Percentiles rank a stretch among this genome's conserved stretches.
Conservation (phyloP, 2,329 filamentous ascomycete genomes). For the Aspergillus neoniger region DNA sequence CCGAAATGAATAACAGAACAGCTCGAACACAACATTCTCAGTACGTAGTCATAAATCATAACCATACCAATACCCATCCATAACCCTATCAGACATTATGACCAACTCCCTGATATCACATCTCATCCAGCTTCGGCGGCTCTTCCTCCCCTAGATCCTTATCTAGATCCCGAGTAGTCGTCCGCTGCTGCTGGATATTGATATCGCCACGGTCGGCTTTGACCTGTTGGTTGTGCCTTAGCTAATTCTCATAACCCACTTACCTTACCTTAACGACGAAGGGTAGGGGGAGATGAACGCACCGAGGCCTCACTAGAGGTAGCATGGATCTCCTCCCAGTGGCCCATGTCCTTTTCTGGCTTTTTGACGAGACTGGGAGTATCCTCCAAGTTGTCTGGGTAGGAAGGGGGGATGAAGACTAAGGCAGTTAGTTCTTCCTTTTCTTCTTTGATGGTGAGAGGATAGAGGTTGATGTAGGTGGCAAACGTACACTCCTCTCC, state of each 20-base stretch:
- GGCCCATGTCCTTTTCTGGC: background rate
- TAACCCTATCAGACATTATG: too few relatives aligned
- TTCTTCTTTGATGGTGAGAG: background rate
- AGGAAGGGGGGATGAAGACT: conserved; percentile 17
- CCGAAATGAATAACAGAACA: background rate
- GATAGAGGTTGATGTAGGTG: background rate
- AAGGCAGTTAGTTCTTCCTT: background rate
- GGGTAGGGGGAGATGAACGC: background rate
- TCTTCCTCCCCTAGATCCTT: conserved; percentile 6
- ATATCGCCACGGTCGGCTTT: conserved; percentile 21
- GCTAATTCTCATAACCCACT: background rate
- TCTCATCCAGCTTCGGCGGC: conserved; percentile 17
- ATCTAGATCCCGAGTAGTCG: conserved; percentile 8
- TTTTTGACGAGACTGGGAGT: conserved; percentile 12
- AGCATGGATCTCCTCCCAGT: conserved; percentile 19
- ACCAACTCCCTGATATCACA: conserved; percentile 4
- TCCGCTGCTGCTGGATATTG: conserved; percentile 7
- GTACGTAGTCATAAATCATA: background rate
- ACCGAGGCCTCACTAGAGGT: conserved; percentile 17
- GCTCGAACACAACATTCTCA: background rate
- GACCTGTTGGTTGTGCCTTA: conserved; percentile 6
- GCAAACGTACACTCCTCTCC: conserved; percentile 12
- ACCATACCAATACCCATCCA: background rate
- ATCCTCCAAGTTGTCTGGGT: conserved; percentile 16
- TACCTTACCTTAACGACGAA: background rate